Percentiles rank a stretch among this genome's conserved stretches.
Evolutionary conservation across 371 early-diverging fungal species (phyloP).

Genomic region (Amoeboradix gromovi): DNA sequence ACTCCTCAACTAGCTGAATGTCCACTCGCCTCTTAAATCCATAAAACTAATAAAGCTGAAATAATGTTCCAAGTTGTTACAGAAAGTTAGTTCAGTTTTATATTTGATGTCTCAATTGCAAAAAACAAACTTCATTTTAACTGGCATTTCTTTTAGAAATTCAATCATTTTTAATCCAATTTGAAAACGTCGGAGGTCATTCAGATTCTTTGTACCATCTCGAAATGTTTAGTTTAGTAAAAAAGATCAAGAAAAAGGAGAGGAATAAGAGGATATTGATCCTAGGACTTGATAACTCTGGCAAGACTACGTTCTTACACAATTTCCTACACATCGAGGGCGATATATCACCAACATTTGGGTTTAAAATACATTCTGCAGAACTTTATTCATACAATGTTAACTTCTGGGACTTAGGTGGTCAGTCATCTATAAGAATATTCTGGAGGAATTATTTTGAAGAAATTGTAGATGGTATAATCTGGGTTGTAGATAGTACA

Average conservation of each 20-base stretch:
- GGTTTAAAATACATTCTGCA: not conserved
- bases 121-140: not conserved
- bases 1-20: too few species aligned
- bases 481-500: conserved; percentile 93
- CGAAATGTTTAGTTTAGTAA: not conserved
- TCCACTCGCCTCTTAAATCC: too few species aligned
- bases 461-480: conserved; percentile 68
- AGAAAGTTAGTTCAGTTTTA: too few species aligned
- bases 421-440: conserved; percentile 79
- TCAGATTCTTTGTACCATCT: not conserved
- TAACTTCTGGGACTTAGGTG: conserved; percentile 92
- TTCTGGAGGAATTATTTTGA: conserved; percentile 99
- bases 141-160: too few species aligned
- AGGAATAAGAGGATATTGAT: not conserved
- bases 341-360: not conserved
- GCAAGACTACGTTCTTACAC: not conserved
- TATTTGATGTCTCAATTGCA: not conserved
- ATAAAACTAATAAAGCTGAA: too few species aligned
- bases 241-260: not conserved
- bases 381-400: conserved; percentile 20
- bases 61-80: too few species aligned
- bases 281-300: not conserved
- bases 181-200: not conserved
- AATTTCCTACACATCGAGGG: not conserved
- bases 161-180: not conserved